Evolutionary conservation across 495 filamentous ascomycete genomes (phyloP), one percentile per base, ranked within the genome.

Genomic region (Melanomma pulvis-pyrius): DNA sequence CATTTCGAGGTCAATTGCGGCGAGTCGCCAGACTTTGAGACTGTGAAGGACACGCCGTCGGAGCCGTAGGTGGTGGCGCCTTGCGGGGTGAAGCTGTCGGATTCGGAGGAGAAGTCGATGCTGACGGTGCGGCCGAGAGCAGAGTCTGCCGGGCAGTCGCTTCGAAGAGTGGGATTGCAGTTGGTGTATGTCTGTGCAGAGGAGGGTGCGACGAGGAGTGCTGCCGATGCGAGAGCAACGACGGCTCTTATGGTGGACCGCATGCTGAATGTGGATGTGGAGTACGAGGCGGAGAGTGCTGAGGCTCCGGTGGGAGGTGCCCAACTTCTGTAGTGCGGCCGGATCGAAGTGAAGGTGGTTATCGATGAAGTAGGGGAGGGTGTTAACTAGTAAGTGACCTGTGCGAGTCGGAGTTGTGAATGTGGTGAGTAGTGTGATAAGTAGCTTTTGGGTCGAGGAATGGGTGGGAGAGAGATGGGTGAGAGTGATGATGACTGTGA

Each of bases 21-120:
- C 2, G 91, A 84, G 75, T 98, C 92, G 44, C 92, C 92, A 54
- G 86, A 76, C 70, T 88, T 82, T n/a, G 87, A 79, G 48, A 98
- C 88, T n/a, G 91, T 92, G 76, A 98, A 97, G 5, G 81, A 82
- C 15, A 84, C 92, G 48, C 96, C 94, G 75, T 91, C 87, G 28
- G 83, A 81, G 67, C 84, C 86, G 76, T 92, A 96, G 0, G 87
- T 85, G 1, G 82, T 82, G 50, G 81, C 85, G 59, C 90, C 90
- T 51, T 83, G 79, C 1, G 85, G 74, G 8, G 86, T 87, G 75
- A 96, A 96, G 30, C 86, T 87, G 41, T 82, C 82, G 8, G 86
- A 87, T 24, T 77, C 66, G 63, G 92, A 75, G 24, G 88, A 89
- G 78, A 97, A 96, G 78, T 96, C 91, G 77, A 91, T 87, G 48